Base-by-base conservation (phyloP, 768 basidiomycete genomes). In the Amanita muscaria region DNA sequence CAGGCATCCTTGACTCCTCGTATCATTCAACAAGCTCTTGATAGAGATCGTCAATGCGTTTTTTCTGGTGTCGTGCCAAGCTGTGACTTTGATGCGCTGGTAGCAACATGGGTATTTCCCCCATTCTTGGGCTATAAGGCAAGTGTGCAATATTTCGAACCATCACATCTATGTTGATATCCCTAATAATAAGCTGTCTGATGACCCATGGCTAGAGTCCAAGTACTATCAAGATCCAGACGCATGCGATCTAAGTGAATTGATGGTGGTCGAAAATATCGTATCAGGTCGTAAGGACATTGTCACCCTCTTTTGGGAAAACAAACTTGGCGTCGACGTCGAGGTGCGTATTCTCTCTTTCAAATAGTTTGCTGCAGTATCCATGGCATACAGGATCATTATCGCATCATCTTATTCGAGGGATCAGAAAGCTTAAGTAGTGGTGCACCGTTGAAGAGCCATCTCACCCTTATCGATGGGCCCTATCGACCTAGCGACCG, bases 91-190 rank as follows among this genome's bases (percentile, higher is more conserved):
- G 41, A 35, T 42, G 31, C 41, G 12, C 41, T 48, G 40, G 48
- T 48, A 43, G 27, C 49, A 48, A 42, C 47, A 34, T 51, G 41
- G 49, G 21, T 48, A 51, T 48, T 48, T 48, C 49, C 48, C 12
- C 49, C 47, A 42, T 51, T 48, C 22, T 48, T 51, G 18, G 49
- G 49, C 14, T n/a, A 51, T 38, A 44, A 48, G 46, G 49, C 40
- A 50, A 48, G 49, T 34, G 16, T 34, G 18, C 23, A 32, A 32
- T 12, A n/a, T 32, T 48, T 31, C 30, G 11, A 15, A 14, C 31
- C 10, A 44, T 46, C 14, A 14, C 14, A 30, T 30, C 7, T 14
- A 14, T 30, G 29, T 14, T 30, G 7, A 30, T 30, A 30, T 30
- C 14, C 7, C 29, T 8, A 8, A 14, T 30, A 14, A 30, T 30